Percentiles rank a stretch among this genome's conserved stretches.
Evolutionary conservation across 208 protist species (phyloP).

Genomic region (Endotrypanum monterogeii): DNA sequence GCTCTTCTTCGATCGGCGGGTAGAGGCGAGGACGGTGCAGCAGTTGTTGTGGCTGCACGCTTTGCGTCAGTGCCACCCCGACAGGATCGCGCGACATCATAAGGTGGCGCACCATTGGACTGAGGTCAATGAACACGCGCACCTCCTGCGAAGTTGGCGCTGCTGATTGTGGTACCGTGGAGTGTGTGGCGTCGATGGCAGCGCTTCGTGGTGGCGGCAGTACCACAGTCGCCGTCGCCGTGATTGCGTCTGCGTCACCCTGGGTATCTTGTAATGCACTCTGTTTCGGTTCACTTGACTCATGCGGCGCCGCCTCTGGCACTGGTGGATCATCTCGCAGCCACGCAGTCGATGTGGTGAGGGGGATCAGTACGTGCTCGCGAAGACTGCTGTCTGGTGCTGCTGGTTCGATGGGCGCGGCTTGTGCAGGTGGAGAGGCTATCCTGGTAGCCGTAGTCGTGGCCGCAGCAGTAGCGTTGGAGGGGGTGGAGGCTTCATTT

Average conservation of each 20-base stretch:
- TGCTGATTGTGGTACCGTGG: neutral
- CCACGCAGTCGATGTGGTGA: constrained; percentile 16
- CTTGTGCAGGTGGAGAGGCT: neutral
- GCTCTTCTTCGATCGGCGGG: constrained; percentile 19
- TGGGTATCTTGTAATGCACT: neutral
- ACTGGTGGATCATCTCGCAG: constrained; percentile 2
- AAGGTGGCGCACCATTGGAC: constrained; percentile 8
- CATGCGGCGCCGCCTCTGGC: neutral
- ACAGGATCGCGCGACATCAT: neutral
- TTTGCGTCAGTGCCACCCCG: neutral
- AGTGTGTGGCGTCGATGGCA: neutral
- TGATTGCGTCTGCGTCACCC: neutral
- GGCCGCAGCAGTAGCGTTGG: neutral
- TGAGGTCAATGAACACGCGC: constrained; percentile 24
- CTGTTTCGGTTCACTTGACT: neutral
- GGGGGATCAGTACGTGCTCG: constrained; percentile 12
- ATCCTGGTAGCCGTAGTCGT: neutral
- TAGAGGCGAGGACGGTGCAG: neutral
- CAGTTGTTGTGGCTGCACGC: constrained; percentile 3
- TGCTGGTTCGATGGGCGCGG: neutral
- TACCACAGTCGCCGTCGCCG: constrained; percentile 4
- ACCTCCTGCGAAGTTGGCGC: constrained; percentile 12
- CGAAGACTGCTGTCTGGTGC: neutral
- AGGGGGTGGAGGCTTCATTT: neutral
- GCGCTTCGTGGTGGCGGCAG: neutral